phyloP scores from a whole-genome alignment of 2,329 filamentous ascomycete genomes.

The Macroventuria anomochaeta region DNA sequence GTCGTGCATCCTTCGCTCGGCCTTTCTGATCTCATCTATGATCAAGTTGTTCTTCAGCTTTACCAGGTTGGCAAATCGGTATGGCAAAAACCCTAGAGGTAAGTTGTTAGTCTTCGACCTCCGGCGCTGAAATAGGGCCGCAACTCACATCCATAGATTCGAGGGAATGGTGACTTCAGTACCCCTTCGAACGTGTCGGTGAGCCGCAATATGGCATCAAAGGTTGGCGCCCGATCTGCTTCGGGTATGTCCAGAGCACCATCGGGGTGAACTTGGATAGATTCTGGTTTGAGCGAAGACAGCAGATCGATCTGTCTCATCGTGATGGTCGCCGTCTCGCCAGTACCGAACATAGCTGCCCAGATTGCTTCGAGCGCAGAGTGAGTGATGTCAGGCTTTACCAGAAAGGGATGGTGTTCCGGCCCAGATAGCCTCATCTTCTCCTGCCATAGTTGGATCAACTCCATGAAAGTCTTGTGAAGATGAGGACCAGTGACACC shows the following conservation, averaged over 20 bases:
- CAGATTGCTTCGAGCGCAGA: conserved; percentile 26
- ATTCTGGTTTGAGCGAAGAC: not conserved
- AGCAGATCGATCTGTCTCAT: conserved; percentile 12
- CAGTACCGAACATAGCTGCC: conserved; percentile 19
- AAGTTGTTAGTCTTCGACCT: too few relatives aligned
- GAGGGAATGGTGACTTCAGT: conserved; percentile 12
- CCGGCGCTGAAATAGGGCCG: too few relatives aligned
- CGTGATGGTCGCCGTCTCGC: conserved; percentile 15
- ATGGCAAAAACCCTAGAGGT: not conserved
- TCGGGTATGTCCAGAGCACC: conserved; percentile 5
- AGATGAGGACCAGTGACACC: conserved; percentile 45
- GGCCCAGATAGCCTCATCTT: conserved; percentile 28
- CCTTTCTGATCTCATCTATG: conserved; percentile 9
- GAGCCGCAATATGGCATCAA: conserved; percentile 16
- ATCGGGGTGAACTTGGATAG: not conserved
- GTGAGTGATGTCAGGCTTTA: conserved; percentile 40
- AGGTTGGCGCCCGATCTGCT: conserved; percentile 8
- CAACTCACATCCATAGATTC: not conserved
- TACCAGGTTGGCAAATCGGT: not conserved
- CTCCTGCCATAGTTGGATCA: conserved; percentile 47
- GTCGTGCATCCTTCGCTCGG: conserved; percentile 9
- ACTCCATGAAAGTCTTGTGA: conserved; percentile 37
- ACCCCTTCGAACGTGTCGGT: conserved; percentile 14
- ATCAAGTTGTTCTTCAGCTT: conserved; percentile 6
- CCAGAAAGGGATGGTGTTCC: conserved; percentile 33